Conservation (phyloP, 164 flowering plant species). For the Tetrastigma voinierianum region DNA sequence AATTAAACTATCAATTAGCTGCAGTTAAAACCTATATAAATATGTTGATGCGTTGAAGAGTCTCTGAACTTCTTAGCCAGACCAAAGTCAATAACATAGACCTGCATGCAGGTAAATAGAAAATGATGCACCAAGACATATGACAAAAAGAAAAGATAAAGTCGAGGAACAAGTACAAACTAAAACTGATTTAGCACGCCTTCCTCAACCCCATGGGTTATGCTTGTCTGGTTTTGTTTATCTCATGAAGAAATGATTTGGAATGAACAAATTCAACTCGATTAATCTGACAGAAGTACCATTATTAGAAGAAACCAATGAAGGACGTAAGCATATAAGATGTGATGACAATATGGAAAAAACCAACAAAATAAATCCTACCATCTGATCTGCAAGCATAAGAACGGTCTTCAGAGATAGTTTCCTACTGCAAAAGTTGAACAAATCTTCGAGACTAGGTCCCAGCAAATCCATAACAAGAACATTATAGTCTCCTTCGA, state of each 20-base stretch:
- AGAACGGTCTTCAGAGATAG: conserved; percentile 72
- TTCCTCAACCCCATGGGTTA: conserved; percentile 73
- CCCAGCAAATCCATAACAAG: conserved; percentile 78
- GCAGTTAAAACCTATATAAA: conserved; percentile 53
- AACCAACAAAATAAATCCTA: conserved; percentile 16
- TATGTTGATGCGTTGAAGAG: conserved; percentile 61
- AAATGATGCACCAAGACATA: background rate
- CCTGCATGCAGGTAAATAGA: conserved; percentile 26
- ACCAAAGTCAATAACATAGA: conserved; percentile 69
- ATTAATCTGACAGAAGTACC: conserved; percentile 39
- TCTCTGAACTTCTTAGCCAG: conserved; percentile 76
- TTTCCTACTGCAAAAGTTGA: conserved; percentile 73
- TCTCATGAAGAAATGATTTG: conserved; percentile 72
- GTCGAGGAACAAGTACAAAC: background rate
- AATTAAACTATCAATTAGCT: background rate
- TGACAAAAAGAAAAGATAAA: background rate
- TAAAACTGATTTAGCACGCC: conserved; percentile 68
- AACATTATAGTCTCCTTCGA: conserved; percentile 80
- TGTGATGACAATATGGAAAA: background rate
- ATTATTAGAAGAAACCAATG: background rate
- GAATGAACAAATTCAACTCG: conserved; percentile 70
- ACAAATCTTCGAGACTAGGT: conserved; percentile 76
- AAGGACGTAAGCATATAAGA: background rate
- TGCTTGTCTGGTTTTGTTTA: conserved; percentile 73
- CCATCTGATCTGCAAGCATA: conserved; percentile 85